A percentile compares a stretch with the other conserved stretches of the same genome.
Evolutionary conservation across 2,329 filamentous ascomycete genomes (phyloP).

Genomic region (Neonectria sp.): DNA sequence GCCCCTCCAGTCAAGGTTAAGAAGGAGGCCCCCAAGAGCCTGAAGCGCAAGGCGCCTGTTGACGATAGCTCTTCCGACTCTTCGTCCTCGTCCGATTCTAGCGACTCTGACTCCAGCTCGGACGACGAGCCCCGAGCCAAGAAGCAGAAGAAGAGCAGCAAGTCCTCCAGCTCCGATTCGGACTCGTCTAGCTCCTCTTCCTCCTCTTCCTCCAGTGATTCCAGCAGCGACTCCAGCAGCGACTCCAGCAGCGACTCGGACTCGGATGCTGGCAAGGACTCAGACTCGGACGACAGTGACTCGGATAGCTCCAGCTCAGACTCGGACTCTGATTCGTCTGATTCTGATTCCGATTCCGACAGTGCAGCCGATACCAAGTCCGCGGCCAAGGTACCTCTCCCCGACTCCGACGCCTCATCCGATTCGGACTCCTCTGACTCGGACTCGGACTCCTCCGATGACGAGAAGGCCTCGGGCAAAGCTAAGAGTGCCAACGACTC

Average conservation of each 20-base stretch:
- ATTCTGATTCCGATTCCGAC: slow-evolving; percentile 56
- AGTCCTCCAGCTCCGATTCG: slow-evolving; percentile 44
- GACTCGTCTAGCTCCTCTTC: slow-evolving; percentile 43
- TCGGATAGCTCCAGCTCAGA: slow-evolving; percentile 51
- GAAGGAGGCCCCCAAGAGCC: slow-evolving; percentile 41
- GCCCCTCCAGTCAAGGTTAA: slow-evolving; percentile 37
- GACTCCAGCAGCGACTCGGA: slow-evolving; percentile 51
- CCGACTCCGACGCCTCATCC: slow-evolving; percentile 57
- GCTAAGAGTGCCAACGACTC: slow-evolving; percentile 49
- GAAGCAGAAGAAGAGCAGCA: slow-evolving; percentile 59
- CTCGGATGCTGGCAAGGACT: slow-evolving; percentile 54
- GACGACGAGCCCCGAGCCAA: slow-evolving; percentile 66
- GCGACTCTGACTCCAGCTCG: slow-evolving; percentile 59
- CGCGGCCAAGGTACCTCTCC: slow-evolving; percentile 59
- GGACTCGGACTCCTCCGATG: slow-evolving; percentile 56
- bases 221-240: slow-evolving; percentile 38
- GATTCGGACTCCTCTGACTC: slow-evolving; percentile 52
- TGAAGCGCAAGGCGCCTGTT: slow-evolving; percentile 60
- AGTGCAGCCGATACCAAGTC: slow-evolving; percentile 54
- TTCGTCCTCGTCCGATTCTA: slow-evolving; percentile 54
- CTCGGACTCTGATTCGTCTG: slow-evolving; percentile 55
- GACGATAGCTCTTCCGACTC: slow-evolving; percentile 48
- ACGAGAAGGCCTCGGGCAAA: slow-evolving; percentile 41
- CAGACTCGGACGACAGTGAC: slow-evolving; percentile 34
- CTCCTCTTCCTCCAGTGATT: slow-evolving; percentile 42